Evolutionary conservation across 805 yeast genomes (phyloP).

Genomic region (Yarrowia deformans): DNA sequence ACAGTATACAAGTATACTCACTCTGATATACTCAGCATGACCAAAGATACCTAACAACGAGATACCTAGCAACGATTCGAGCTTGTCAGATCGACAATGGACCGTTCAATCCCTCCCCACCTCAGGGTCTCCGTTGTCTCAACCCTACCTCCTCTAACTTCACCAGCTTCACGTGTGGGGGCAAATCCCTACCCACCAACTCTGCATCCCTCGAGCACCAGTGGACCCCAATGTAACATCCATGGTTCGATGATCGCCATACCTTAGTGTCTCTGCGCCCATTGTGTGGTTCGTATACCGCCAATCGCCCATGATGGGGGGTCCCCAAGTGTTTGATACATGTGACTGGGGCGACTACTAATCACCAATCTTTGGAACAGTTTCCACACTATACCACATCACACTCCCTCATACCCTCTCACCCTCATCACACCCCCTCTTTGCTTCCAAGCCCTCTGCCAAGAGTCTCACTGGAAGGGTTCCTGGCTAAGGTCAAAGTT

Average conservation of each 20-base stretch:
- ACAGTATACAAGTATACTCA: too few relatives aligned
- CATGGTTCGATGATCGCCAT: constrained; percentile 11
- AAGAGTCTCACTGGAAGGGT: background rate
- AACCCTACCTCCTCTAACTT: too few relatives aligned
- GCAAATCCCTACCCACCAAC: background rate
- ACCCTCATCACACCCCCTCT: background rate
- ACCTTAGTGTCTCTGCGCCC: background rate
- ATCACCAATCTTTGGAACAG: too few relatives aligned
- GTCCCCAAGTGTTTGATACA: too few relatives aligned
- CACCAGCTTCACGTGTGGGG: constrained; percentile 21
- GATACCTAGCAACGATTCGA: too few relatives aligned
- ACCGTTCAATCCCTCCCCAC: too few relatives aligned
- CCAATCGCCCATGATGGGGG: background rate
- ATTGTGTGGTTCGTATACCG: constrained; percentile 3
- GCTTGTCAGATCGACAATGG: too few relatives aligned
- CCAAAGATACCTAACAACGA: too few relatives aligned
- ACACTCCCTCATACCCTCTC: background rate
- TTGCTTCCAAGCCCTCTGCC: background rate
- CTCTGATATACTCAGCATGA: too few relatives aligned
- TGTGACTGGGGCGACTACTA: too few relatives aligned
- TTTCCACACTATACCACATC: too few relatives aligned
- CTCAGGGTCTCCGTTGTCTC: too few relatives aligned
- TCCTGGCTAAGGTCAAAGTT: constrained; percentile 24
- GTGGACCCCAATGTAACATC: constrained; percentile 4
- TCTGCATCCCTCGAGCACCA: constrained; percentile 14